Base-by-base conservation (phyloP, 371 early-diverging fungal genomes). In the Cokeromyces recurvatus region DNA sequence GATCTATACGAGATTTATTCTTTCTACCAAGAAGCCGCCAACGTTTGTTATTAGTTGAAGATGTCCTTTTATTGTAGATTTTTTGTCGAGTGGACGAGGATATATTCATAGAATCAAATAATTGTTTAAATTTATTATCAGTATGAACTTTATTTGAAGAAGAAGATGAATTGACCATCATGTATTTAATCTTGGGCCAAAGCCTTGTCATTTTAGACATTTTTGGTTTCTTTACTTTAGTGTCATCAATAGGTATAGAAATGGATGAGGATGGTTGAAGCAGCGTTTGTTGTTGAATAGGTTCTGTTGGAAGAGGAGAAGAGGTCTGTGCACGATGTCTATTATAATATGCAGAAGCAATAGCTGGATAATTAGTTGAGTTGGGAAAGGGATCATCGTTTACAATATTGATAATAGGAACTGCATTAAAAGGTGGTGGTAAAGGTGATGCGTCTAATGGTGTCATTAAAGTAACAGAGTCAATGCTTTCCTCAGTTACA, bases 371-470 rank as follows among this genome's bases (percentile, higher is more conserved):
- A n/a, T 48, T 47, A 21, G 25, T 41, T 27, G 36, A 11, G 39
- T 53, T 46, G 11, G 59, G 59, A 19, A 55, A 45, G 12, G 57
- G 44, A 32, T 66, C 71, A 44, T 61, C 43, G 31, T 58, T 52
- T 4, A 61, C 55, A n/a, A 69, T 55, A 7, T 62, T 70, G 36
- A 64, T 64, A 17, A 67, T 53, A 21, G 67, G 48, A 48, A 62
- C 53, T 9, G 55, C 23, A 24, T 62, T 48, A 2, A 51, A 50
- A 9, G 59, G 62, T 20, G 48, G 53, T 32, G 52, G 54, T 4
- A 34, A 46, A 15, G 71, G 71, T 21, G 71, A 70, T 1, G 57
- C 62, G 51, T 66, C 66, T 29, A 66, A 35, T 24, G 71, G 71
- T 7, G 71, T 70, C 17, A 62, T 57, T 16, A 70, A 5, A 12